phyloP scores from a whole-genome alignment of 495 filamentous ascomycete genomes.

The Penicillium taxi region DNA sequence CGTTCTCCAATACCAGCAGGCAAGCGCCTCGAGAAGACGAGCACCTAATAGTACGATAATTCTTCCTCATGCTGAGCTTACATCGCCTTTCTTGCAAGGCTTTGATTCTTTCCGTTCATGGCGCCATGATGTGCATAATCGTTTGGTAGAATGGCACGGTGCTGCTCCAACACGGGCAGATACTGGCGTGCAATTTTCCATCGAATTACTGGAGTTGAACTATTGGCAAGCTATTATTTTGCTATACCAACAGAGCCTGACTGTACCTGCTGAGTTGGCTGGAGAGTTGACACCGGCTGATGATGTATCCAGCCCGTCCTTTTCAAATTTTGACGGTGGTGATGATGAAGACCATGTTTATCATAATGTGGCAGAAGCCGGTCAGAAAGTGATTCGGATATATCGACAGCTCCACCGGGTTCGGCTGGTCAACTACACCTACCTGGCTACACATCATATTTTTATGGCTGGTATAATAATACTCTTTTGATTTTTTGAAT shows the following conservation, averaged over 20 bases:
- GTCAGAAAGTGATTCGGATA: conserved; percentile 81
- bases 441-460: conserved; percentile 90
- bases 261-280: conserved; percentile 75
- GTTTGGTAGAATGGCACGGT: conserved; percentile 81
- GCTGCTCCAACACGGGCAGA: conserved; percentile 66
- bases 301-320: conserved; percentile 54
- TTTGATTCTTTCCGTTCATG: conserved; percentile 83
- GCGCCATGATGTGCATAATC: conserved; percentile 78
- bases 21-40: conserved; percentile 37
- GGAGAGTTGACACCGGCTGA: conserved; percentile 66
- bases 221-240: conserved; percentile 98
- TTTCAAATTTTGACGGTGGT: conserved; percentile 47
- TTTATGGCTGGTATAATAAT: conserved; percentile 75
- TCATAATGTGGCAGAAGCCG: conserved; percentile 88
- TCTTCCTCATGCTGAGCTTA: conserved; percentile 69
- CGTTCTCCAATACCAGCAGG: conserved; percentile 84
- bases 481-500: not conserved
- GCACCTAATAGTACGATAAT: conserved; percentile 55
- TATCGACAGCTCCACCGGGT: conserved; percentile 86
- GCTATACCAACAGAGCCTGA: conserved; percentile 87
- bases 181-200: conserved; percentile 78
- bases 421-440: conserved; percentile 90
- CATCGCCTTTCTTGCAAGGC: conserved; percentile 74
- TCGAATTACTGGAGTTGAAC: conserved; percentile 83
- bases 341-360: conserved; percentile 89